Base-by-base conservation (phyloP, 2,329 filamentous ascomycete species). In the Magnaporthiopsis poae region DNA sequence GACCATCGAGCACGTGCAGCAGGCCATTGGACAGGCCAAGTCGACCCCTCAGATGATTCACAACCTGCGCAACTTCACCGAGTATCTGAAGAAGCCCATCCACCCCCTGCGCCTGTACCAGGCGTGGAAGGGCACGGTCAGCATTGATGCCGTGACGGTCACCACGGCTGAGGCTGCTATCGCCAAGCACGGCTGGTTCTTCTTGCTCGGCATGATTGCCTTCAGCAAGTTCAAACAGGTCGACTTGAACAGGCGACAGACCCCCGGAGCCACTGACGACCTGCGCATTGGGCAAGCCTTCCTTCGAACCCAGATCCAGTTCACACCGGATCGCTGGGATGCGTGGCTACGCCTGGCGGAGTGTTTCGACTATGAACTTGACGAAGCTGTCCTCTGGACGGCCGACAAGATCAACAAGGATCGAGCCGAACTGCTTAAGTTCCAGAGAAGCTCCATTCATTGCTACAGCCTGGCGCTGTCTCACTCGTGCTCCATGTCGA, bases 1-100 rank as follows among this genome's bases (percentile, higher is more conserved):
- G 21, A 92, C 92, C 0, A 95, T 99, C 67, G 95, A 99, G 68
- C 92, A 93, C 71, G 91, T 99, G 77, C 93, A 98, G 74, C 88
- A 91, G 70, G 89, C 91, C 5, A 89, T 98, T 66, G 92, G 91
- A 1, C 85, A 86, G 66, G 86, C 89, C 35, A 96, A 93, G 75
- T 86, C 89, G 15, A 90, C 89, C 1, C 86, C 91, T 5, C 88
- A 92, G 68, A 88, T 96, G 77, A 84, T 89, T n/a, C 89, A 95
- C 75, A 99, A 99, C 75, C 84, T 91, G 66, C 89, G 92, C 66
- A 88, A 96, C 69, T 88, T 95, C 66, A 90, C 87, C 4, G 85
- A 90, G 35, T 95, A 90, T 72, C 81, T 98, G 64, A 94, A 91
- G 74, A 89, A 88, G 33, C 88, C 92, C 0, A 88, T 99, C 68